phyloP scores from a whole-genome alignment of 2,329 filamentous ascomycete genomes.

The Fusarium sp. region DNA sequence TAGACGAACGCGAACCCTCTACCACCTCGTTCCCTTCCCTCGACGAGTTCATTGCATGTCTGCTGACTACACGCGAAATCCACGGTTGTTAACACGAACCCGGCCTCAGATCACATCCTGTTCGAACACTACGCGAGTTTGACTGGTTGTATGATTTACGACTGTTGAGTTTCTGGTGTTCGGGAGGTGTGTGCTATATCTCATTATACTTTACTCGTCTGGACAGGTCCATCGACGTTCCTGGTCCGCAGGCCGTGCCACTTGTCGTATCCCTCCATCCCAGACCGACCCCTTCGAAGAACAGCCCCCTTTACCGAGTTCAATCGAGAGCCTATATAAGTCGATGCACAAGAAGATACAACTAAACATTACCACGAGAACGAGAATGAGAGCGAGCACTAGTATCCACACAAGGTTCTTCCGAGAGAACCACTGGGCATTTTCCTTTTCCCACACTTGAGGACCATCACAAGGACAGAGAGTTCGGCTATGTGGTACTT shows the following conservation, averaged over 20 bases:
- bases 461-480: background rate
- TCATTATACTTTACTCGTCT: background rate
- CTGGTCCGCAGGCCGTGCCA: background rate
- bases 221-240: background rate
- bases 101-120: background rate
- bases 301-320: background rate
- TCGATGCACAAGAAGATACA: background rate
- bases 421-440: background rate
- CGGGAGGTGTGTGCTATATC: background rate
- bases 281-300: background rate
- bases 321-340: background rate
- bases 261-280: background rate
- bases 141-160: background rate
- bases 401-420: background rate
- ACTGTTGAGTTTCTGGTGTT: background rate
- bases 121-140: background rate
- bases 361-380: background rate
- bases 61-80: background rate
- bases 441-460: background rate
- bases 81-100: background rate
- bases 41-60: background rate
- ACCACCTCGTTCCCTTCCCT: background rate
- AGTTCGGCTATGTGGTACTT: accelerated
- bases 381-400: background rate
- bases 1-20: background rate